A percentile compares a stretch with the other conserved stretches of the same genome.
Evolutionary conservation across 1,284 basidiomycete genomes (phyloP).

Genomic region (Prillingera fragicola): DNA sequence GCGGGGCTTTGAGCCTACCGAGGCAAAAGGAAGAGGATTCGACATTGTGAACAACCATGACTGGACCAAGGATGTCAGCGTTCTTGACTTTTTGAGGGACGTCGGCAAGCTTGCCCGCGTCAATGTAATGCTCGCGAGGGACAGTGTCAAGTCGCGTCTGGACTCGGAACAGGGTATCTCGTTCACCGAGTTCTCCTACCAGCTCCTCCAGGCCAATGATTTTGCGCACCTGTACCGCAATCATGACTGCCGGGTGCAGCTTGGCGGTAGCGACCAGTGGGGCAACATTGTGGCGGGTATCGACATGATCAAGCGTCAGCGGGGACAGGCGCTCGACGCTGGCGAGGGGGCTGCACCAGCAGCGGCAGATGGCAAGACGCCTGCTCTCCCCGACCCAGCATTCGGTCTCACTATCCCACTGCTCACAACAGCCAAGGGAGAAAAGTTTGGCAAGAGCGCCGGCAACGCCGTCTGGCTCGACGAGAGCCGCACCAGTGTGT

Average conservation of each 20-base stretch:
- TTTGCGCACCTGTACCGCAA: constrained; percentile 69
- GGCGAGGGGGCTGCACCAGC: constrained; percentile 3
- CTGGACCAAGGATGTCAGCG: constrained; percentile 68
- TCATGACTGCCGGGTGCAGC: constrained; percentile 72
- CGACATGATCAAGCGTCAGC: constrained; percentile 67
- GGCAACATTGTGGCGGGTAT: constrained; percentile 95
- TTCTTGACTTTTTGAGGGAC: constrained; percentile 79
- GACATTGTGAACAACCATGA: constrained; percentile 68
- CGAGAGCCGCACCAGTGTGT: constrained; percentile 64
- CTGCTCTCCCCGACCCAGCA: constrained; percentile 50
- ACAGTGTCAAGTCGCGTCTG: constrained; percentile 84
- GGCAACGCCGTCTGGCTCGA: constrained; percentile 95
- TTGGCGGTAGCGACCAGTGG: constrained; percentile 97
- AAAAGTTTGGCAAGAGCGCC: constrained; percentile 96
- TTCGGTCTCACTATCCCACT: constrained; percentile 90
- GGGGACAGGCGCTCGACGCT: constrained; percentile 19
- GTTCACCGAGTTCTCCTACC: constrained; percentile 96
- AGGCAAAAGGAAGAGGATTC: background rate
- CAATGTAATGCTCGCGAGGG: constrained; percentile 82
- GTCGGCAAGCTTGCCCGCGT: constrained; percentile 79
- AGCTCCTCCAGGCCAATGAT: constrained; percentile 94
- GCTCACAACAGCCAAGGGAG: constrained; percentile 80
- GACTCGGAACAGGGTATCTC: constrained; percentile 66
- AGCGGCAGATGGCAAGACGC: background rate
- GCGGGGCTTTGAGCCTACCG: constrained; percentile 7